Evolutionary conservation across 2,329 filamentous ascomycete genomes (phyloP), one percentile per base, ranked within the genome.

Genomic region (Neonectria punicea): DNA sequence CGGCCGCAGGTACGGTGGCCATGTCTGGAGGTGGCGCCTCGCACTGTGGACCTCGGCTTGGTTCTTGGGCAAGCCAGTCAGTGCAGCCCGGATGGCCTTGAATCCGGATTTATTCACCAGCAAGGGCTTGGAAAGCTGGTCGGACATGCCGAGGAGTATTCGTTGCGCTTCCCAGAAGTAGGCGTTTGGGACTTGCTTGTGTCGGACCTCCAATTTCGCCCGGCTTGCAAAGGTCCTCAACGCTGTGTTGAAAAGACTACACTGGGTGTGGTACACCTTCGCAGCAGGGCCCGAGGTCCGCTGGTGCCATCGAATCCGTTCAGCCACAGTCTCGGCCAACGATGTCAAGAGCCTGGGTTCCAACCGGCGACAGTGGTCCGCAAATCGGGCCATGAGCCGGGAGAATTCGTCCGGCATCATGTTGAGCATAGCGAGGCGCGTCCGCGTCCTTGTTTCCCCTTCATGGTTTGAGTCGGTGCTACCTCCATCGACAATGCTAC

Each of bases 1-100:
- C 11, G 85, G 81, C 41, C 82, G 80, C 59, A 87, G 78, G 76
- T 89, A 90, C 0, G 89, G 89, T 10, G 89, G 89, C 89, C 88
- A 90, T 2, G 82, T 82, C 54, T 83, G 80, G 2, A 80, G 78
- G 60, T 87, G 82, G 30, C 86, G 83, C 20, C 76, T 68, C 2
- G 85, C 82, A 34, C 82, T 83, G 36, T 81, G 82, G 14, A 75
- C 78, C 74, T 91, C 89, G 5, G 76, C 77, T 7, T 77, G 73
- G 9, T 84, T 85, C 71, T 89, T 90, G 47, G 81, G 81, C 60
- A 86, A 79, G 3, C 83, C 86, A 7, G 86, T 75, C 59, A 90
- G 74, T 3, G 89, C 86, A 43, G 79, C 70, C 41, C 85, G 81
- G 49, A 90, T 85, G 4, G 87, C 83, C 53, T 80, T 80, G 62